Conservation (phyloP, 73 alveolate genomes). For the Tetrahymena elliotti region DNA sequence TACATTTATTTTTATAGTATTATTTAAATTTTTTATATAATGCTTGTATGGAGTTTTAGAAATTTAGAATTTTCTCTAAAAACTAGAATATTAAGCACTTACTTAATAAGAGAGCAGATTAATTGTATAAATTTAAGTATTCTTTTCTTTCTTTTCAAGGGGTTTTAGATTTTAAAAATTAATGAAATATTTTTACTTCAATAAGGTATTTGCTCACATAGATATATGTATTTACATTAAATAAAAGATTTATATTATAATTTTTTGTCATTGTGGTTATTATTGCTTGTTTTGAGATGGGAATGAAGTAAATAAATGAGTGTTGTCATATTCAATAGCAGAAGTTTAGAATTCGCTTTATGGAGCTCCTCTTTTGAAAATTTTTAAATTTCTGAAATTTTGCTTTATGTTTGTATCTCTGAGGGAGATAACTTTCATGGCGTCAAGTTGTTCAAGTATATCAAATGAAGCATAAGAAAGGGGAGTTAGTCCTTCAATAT, state of each 20-base stretch:
- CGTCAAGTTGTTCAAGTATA: not conserved
- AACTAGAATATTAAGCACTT: no score
- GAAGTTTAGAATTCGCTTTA: not conserved
- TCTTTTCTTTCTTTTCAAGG: no score
- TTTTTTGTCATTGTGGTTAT: not conserved
- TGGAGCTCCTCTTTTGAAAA: not conserved
- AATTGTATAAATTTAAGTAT: no score
- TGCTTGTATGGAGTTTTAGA: no score
- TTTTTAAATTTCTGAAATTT: not conserved
- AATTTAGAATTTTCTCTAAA: no score
- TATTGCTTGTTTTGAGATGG: not conserved
- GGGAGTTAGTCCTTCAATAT: slow-evolving; percentile 23
- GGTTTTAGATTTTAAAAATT: no score
- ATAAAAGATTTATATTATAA: not conserved
- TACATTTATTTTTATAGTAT: no score
- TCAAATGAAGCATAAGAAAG: slow-evolving; percentile 10
- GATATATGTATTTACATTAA: no score
- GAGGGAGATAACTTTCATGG: not conserved
- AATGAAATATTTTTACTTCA: no score
- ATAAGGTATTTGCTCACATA: no score
- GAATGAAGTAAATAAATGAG: not conserved
- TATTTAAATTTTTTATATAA: no score
- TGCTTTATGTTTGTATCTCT: not conserved
- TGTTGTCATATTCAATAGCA: not conserved
- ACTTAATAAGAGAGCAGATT: no score